These are phyloP conservation scores for Suillus placidus DNA, from an alignment of 768 basidiomycete species.

Conservation along the genomic window DNA sequence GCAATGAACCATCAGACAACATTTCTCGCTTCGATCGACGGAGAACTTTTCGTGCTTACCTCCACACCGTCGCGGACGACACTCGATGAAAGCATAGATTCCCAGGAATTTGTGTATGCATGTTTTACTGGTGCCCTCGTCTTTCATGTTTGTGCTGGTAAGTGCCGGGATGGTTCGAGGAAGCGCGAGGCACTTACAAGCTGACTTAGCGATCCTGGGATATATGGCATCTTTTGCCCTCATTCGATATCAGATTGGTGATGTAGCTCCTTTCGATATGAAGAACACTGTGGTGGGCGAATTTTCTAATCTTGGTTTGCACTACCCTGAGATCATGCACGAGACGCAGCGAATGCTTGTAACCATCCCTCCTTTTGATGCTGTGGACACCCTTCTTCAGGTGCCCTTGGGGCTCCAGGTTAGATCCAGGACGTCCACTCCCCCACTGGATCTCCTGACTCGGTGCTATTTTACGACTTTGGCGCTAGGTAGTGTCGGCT, in stretches of 20 bases:
- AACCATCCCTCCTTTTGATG: neutral
- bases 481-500: constrained; percentile 26
- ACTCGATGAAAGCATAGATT: neutral
- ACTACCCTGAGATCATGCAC: neutral
- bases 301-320: neutral
- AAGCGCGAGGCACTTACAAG: neutral
- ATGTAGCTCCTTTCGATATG: neutral
- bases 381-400: no score
- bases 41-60: constrained; percentile 29
- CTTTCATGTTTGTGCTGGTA: constrained; percentile 34
- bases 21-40: constrained; percentile 33
- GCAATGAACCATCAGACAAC: constrained; percentile 24
- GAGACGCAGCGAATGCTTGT: neutral
- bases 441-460: constrained; percentile 25
- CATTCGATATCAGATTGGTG: constrained; percentile 30
- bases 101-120: constrained; percentile 30
- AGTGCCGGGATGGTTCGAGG: constrained; percentile 7
- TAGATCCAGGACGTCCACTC: neutral
- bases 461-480: constrained; percentile 33
- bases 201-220: constrained; percentile 26
- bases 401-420: neutral
- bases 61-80: constrained; percentile 24
- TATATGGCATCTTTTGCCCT: constrained; percentile 33
- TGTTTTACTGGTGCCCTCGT: constrained; percentile 34
- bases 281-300: neutral